These are phyloP conservation scores for Cystofilobasidium bisporidii DNA, from an alignment of 768 basidiomycete species.

Conservation along the genomic window DNA sequence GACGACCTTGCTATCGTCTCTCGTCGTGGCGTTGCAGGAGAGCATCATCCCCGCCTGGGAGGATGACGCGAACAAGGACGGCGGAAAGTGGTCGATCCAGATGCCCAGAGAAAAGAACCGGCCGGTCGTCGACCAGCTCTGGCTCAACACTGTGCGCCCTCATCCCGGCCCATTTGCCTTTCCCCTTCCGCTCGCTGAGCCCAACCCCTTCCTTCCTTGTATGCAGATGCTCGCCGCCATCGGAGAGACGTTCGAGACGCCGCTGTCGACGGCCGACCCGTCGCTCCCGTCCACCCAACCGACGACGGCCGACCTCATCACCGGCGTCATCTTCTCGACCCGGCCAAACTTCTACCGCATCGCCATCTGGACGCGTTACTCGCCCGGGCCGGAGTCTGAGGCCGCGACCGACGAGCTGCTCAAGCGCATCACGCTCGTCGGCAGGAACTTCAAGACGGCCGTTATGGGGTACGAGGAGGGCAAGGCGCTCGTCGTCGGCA, in stretches of 20 bases:
- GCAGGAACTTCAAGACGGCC: constrained; percentile 78
- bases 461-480: constrained; percentile 71
- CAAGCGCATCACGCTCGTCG: constrained; percentile 72
- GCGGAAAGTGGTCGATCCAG: constrained; percentile 98
- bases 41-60: constrained; percentile 97
- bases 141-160: constrained; percentile 77
- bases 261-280: constrained; percentile 43
- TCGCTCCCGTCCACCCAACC: constrained; percentile 41
- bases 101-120: constrained; percentile 91
- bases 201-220: not conserved
- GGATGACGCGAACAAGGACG: constrained; percentile 89
- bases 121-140: constrained; percentile 77
- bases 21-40: constrained; percentile 54
- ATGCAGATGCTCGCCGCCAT: constrained; percentile 95
- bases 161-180: not conserved
- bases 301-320: constrained; percentile 52
- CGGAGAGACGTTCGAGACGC: constrained; percentile 95
- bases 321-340: constrained; percentile 88
- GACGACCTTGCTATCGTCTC: too few relatives aligned
- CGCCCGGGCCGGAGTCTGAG: constrained; percentile 30
- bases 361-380: constrained; percentile 88
- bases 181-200: not conserved
- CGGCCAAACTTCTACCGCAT: constrained; percentile 92
- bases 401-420: constrained; percentile 53
- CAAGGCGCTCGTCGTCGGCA: constrained; percentile 50